Evolutionary conservation across 768 basidiomycete species (phyloP), one percentile per base, ranked within the genome.

Genomic region (Lactarius evosmus): DNA sequence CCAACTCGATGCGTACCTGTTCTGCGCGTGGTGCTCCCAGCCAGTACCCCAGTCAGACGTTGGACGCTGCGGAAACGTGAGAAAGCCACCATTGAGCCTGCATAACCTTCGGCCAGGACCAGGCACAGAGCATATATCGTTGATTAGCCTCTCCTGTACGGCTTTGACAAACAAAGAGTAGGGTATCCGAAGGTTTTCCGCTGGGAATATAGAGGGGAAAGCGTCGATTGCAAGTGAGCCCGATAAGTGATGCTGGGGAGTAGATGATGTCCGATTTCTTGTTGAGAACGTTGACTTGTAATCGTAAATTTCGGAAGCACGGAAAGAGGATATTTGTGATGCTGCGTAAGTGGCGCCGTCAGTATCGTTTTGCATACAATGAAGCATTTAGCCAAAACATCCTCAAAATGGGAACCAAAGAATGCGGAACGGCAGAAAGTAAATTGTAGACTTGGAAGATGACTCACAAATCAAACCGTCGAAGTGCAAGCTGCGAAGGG

Each of bases 41-140:
- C 82, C 81, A n/a, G 76, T 70, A 27, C 81, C 81, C 89, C 89
- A 89, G 70, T 86, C 84, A 29, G 79, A 81, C 2, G 77, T 73
- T 14, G 75, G 65, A 49, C 76, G 73, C 4, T 72, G 69, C 32
- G 81, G 76, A 56, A 78, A 76, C 11, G 90, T 78, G n/a, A 91
- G 70, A 67, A 92, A 85, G 0, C 89, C 89, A 56, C 79, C 79
- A 69, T 80, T 82, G 46, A 87, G 75, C 29, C 87, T 79, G 78
- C 79, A 38, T 79, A 78, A 11, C 72, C 77, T 51, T 78, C 75
- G 50, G 71, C 71, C 36, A 67, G 67, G 32, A 70, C 67, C 41
- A 52, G 61, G 27, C 8, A 22, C 41, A 19, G 50, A 36, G 69
- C 69, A 57, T 67, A 91, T 75, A 70, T 85, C 82, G 60, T 85